A percentile compares a stretch with the other conserved stretches of the same genome.
Conservation (phyloP, 176 grass and related monocot species). For the Metroxylon sagu region DNA sequence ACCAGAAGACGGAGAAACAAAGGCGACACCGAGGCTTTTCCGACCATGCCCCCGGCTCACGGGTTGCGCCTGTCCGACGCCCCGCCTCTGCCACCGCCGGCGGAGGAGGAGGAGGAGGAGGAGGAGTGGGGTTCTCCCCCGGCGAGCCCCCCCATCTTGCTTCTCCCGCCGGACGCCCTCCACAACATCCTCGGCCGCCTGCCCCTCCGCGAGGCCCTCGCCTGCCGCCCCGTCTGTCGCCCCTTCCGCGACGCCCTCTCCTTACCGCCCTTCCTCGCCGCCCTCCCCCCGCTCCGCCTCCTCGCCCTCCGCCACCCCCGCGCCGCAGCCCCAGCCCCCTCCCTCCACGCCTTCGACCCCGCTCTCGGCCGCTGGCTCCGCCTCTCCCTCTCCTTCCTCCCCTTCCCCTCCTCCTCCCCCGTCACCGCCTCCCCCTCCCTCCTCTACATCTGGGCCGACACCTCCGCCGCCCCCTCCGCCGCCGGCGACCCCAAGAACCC, state of each 20-base stretch:
- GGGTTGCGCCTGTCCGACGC: too few relatives aligned
- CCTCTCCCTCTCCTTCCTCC: conserved; percentile 84
- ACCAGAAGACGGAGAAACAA: too few relatives aligned
- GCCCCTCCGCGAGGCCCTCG: conserved; percentile 53
- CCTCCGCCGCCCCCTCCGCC: not conserved
- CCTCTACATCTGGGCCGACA: conserved; percentile 92
- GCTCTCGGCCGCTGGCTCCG: conserved; percentile 56
- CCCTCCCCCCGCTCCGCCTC: conserved; percentile 58
- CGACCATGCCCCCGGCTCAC: too few relatives aligned
- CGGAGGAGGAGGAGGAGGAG: too few relatives aligned
- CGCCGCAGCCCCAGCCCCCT: conserved; percentile 2
- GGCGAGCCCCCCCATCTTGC: conserved; percentile 43
- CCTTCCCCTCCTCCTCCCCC: conserved; percentile 70
- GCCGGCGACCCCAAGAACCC: conserved; percentile 23
- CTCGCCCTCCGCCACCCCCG: conserved; percentile 69
- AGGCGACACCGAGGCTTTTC: too few relatives aligned
- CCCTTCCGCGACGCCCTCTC: conserved; percentile 53
- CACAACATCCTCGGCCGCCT: conserved; percentile 80
- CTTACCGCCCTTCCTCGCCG: conserved; percentile 1
- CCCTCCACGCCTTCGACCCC: conserved; percentile 85
- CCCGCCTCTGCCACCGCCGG: too few relatives aligned
- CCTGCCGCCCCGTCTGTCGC: conserved; percentile 59
- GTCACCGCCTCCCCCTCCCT: conserved; percentile 76
- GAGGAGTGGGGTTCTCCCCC: conserved; percentile 1
- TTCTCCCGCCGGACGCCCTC: conserved; percentile 73